Evolutionary conservation across 306 rosid species (phyloP).

Genomic region (Castanospermum australe): DNA sequence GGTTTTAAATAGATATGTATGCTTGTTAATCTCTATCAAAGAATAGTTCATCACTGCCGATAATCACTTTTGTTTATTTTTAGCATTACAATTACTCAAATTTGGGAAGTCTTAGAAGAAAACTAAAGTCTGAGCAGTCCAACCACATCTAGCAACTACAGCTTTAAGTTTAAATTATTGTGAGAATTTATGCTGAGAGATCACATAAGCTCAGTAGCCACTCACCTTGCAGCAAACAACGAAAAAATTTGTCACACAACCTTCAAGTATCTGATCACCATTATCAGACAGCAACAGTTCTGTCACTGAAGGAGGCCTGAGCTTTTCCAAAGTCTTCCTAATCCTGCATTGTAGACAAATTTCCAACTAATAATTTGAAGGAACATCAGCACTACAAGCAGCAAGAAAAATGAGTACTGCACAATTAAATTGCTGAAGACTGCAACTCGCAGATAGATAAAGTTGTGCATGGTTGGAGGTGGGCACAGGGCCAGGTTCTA

Average conservation of each 20-base stretch:
- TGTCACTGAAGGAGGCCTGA: constrained; percentile 80
- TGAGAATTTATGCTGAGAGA: background rate
- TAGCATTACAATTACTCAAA: constrained; percentile 16
- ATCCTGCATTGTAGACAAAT: constrained; percentile 44
- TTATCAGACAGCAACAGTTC: constrained; percentile 82
- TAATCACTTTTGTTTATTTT: background rate
- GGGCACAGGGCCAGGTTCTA: background rate
- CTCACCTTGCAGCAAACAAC: constrained; percentile 77
- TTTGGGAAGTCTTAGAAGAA: background rate
- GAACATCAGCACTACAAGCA: background rate
- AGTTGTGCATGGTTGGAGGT: background rate
- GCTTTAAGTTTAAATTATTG: too few relatives aligned
- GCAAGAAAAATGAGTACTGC: background rate
- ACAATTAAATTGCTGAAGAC: background rate
- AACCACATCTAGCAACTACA: background rate
- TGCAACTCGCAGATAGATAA: background rate
- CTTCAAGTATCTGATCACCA: constrained; percentile 85
- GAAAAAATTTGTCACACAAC: constrained; percentile 78
- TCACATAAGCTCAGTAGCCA: background rate
- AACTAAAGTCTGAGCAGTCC: background rate
- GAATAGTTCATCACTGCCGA: background rate
- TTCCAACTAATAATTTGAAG: background rate
- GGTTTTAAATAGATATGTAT: background rate
- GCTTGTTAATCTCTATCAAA: background rate
- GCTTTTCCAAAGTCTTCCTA: constrained; percentile 75